Evolutionary conservation across 257 asterid genomes (phyloP).

Genomic region (Ophiorrhiza pumila): DNA sequence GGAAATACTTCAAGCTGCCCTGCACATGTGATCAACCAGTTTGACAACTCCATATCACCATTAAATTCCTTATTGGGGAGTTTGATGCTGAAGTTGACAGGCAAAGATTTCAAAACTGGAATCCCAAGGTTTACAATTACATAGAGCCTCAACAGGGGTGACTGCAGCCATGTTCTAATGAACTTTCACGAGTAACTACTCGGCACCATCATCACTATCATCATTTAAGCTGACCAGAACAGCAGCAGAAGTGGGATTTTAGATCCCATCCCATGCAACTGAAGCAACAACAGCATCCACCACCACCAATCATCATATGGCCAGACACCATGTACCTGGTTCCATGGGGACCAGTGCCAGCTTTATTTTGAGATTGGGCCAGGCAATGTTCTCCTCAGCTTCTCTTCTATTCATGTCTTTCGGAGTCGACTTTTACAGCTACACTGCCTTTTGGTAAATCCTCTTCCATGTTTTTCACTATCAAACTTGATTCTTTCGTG

Average conservation of each 20-base stretch:
- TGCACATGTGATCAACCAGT: neutral
- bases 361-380: conserved; percentile 58
- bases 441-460: conserved; percentile 71
- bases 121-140: neutral
- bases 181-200: neutral
- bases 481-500: neutral
- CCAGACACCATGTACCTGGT: conserved; percentile 47
- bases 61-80: neutral
- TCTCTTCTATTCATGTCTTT: conserved; percentile 71
- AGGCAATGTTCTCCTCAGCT: conserved; percentile 52
- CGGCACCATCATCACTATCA: neutral
- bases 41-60: neutral
- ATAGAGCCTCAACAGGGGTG: neutral
- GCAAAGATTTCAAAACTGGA: neutral
- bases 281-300: neutral
- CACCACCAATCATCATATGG: conserved; percentile 15
- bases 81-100: neutral
- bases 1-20: conserved; percentile 1
- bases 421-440: conserved; percentile 66
- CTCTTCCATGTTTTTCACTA: neutral
- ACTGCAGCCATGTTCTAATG: neutral
- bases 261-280: neutral
- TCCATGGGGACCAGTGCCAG: conserved; percentile 63
- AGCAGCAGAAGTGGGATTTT: neutral
- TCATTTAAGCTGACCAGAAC: neutral